Base-by-base conservation (phyloP, 2,329 filamentous ascomycete genomes). In the Phyllosticta capitalensis region DNA sequence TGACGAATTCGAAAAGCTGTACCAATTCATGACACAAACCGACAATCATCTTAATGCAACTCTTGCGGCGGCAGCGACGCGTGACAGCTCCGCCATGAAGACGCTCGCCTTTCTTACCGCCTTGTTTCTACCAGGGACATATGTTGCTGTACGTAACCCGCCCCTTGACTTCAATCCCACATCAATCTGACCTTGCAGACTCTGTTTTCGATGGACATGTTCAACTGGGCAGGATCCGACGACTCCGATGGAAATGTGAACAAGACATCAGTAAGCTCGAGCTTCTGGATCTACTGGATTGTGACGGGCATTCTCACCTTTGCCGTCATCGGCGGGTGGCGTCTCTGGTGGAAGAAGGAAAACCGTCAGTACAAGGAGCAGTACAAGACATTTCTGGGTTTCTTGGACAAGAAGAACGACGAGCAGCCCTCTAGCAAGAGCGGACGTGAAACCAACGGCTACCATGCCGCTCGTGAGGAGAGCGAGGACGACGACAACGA, bases 101-200 rank as follows among this genome's bases (percentile, higher is more conserved):
- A 71, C 69, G 3, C 71, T 76, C 19, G 71, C 75, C 1, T 64
- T 74, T 2, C 66, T 76, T 58, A 76, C 73, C 33, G 73, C 75
- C 63, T 61, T 71, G 1, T 76, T 76, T 60, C 69, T 76, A 1
- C 75, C 75, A 2, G 73, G 69, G 0, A 75, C 73, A 17, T 76
- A 76, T 61, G 68, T 76, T 61, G 71, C 74, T 63, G 64, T 66
- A 58, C 26, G 61, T 51, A 33, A 54, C 28, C 57, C 55, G 24
- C 48, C 24, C 5, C 9, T 38, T 17, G 10, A 12, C 9, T 12
- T 38, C 10, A 10, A 2, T 10, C 9, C 17, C 10, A 17, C 9
- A 3, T 14, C 6, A 9, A 17, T 38, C 30, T 38, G 17, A 38
- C 5, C 30, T 38, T 17, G 9, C 10, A 38, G 30, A 38, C 30